Percentiles rank a stretch among this genome's conserved stretches.
Conservation (phyloP, 2,329 filamentous ascomycete genomes). For the Penicillium oxalicum region DNA sequence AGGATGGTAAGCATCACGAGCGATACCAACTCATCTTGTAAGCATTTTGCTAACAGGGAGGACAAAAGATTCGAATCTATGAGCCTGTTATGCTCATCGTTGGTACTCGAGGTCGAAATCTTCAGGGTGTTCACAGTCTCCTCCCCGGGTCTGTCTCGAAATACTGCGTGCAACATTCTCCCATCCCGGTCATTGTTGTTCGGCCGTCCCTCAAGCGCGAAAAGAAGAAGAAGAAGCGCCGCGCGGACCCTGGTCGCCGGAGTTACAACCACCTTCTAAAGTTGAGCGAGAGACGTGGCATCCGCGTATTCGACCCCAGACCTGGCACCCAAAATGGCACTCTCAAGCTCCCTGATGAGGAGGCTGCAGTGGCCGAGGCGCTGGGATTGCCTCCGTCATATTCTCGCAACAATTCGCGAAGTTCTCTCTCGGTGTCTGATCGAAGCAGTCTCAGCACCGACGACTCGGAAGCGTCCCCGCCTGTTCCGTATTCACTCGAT, state of each 20-base stretch:
- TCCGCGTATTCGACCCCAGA: conserved; percentile 48
- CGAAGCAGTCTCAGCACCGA: conserved; percentile 30
- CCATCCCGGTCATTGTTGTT: conserved; percentile 88
- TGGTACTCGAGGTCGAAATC: conserved; percentile 75
- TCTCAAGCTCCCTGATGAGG: conserved; percentile 43
- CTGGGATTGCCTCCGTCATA: conserved; percentile 39
- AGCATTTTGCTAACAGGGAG: too few species aligned
- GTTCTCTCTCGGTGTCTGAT: conserved; percentile 32
- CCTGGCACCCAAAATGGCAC: conserved; percentile 43
- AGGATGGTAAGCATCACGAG: conserved; percentile 59
- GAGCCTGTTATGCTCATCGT: conserved; percentile 88
- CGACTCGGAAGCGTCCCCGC: conserved; percentile 19
- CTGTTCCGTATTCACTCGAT: conserved; percentile 20
- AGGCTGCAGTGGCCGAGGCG: conserved; percentile 46
- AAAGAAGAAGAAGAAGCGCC: conserved; percentile 83
- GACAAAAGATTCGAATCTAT: conserved; percentile 72
- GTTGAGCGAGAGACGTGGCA: conserved; percentile 49
- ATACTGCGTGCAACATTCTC: conserved; percentile 89
- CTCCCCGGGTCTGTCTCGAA: conserved; percentile 88
- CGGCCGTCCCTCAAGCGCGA: conserved; percentile 78
- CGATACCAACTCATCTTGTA: too few species aligned
- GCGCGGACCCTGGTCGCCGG: conserved; percentile 66
- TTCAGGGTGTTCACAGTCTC: conserved; percentile 79
- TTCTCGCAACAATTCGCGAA: conserved; percentile 26
- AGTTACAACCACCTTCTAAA: conserved; percentile 74